A percentile compares a stretch with the other conserved stretches of the same genome.
Conservation (phyloP, 352 stramenopile genomes). For the Thraustochytrium sp. region DNA sequence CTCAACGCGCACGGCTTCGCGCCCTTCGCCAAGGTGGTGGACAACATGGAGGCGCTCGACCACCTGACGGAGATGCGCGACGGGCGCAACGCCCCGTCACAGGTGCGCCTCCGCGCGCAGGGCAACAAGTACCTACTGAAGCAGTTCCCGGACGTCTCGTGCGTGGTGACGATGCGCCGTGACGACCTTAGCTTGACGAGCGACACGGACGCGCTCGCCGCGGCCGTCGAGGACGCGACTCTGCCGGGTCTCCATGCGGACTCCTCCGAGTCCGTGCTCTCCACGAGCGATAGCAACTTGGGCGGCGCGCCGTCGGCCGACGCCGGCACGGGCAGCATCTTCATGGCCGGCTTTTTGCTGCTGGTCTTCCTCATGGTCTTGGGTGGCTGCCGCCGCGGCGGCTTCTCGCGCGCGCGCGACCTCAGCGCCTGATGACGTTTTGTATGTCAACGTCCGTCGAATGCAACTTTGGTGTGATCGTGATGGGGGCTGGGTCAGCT, state of each 20-base stretch:
- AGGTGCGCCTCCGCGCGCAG: constrained; percentile 56
- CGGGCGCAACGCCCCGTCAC: constrained; percentile 49
- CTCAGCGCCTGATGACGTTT: no score
- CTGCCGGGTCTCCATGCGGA: no score
- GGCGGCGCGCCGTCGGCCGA: no score
- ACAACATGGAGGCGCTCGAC: constrained; percentile 64
- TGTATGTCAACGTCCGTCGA: no score
- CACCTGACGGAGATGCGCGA: background rate
- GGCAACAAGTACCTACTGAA: constrained; percentile 60
- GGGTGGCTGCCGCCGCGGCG: background rate
- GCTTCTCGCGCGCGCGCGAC: no score
- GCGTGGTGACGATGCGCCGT: constrained; percentile 53
- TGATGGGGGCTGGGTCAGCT: no score
- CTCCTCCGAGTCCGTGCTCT: no score
- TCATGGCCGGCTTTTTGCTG: background rate
- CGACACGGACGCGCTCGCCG: no score
- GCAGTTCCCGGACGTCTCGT: constrained; percentile 62
- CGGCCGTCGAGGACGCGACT: no score
- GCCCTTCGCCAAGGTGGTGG: constrained; percentile 18
- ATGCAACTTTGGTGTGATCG: no score
- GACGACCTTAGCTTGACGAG: background rate
- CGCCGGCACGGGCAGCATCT: background rate
- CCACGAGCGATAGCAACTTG: no score
- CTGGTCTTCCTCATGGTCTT: background rate
- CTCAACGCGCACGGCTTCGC: constrained; percentile 64